Evolutionary conservation across 331 rosid species (phyloP).

Genomic region (Quercus tomentella): DNA sequence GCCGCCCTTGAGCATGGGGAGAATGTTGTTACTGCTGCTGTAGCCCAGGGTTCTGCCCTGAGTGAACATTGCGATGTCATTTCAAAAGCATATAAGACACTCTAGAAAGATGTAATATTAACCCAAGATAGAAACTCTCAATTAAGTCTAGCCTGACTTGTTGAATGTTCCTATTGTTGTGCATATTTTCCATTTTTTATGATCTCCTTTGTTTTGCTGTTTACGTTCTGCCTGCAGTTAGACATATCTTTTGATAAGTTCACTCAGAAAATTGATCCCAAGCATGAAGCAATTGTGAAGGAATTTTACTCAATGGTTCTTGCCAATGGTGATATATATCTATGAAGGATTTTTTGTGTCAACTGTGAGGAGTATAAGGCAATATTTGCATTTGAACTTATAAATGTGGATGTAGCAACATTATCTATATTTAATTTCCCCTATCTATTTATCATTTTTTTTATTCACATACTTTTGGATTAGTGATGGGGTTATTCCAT

Average conservation of each 20-base stretch:
- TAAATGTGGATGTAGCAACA: background rate
- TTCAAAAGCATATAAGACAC: constrained; percentile 64
- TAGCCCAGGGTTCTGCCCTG: constrained; percentile 67
- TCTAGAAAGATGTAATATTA: background rate
- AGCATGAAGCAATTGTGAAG: background rate
- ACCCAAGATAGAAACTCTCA: too few species aligned
- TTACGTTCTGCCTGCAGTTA: too few species aligned
- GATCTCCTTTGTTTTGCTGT: too few species aligned
- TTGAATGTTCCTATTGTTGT: too few species aligned
- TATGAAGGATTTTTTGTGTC: too few species aligned
- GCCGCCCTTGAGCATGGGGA: background rate
- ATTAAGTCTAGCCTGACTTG: too few species aligned
- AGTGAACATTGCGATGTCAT: constrained; percentile 72
- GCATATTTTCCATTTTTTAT: too few species aligned
- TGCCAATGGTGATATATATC: too few species aligned
- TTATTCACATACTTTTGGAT: background rate
- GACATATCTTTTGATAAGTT: constrained; percentile 61
- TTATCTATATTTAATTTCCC: background rate
- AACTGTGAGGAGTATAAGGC: constrained; percentile 65
- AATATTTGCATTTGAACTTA: constrained; percentile 14
- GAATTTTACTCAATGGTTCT: too few species aligned
- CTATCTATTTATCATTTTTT: background rate
- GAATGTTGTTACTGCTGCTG: too few species aligned
- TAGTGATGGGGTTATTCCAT: background rate
- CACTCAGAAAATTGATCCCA: constrained; percentile 78